Conservation (phyloP, 352 stramenopile species). For the Phytophthora podocarpi region DNA sequence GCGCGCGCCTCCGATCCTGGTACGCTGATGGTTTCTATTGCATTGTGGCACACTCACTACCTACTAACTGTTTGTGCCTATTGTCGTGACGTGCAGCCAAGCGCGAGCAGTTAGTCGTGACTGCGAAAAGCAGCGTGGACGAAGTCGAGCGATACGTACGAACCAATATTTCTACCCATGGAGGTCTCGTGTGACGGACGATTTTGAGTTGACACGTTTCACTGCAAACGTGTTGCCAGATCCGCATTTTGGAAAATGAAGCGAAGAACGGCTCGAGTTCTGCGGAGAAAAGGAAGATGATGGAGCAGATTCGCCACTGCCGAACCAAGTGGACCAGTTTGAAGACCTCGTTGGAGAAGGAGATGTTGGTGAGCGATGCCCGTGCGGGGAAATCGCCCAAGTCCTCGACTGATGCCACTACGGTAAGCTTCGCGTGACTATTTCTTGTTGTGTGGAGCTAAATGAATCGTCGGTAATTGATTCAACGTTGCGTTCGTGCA, state of each 20-base stretch:
- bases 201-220: slow-evolving; percentile 9
- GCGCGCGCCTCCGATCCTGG: slow-evolving; percentile 31
- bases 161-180: neutral
- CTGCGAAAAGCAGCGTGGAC: slow-evolving; percentile 51
- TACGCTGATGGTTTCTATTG: slow-evolving; percentile 8
- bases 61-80: neutral
- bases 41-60: neutral
- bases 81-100: slow-evolving; percentile 5
- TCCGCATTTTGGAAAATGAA: slow-evolving; percentile 72
- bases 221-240: slow-evolving; percentile 26
- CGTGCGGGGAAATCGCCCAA: slow-evolving; percentile 26
- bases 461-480: neutral
- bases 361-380: slow-evolving; percentile 55
- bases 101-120: slow-evolving; percentile 54
- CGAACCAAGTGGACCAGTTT: slow-evolving; percentile 51
- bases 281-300: slow-evolving; percentile 47
- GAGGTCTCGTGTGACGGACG: neutral
- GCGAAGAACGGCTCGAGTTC: slow-evolving; percentile 37
- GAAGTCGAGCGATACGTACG: slow-evolving; percentile 81
- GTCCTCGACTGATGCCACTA: slow-evolving; percentile 30
- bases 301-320: slow-evolving; percentile 53
- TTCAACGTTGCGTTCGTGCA: slow-evolving; percentile 8
- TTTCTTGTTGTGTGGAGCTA: neutral
- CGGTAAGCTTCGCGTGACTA: slow-evolving; percentile 6
- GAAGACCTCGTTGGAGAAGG: slow-evolving; percentile 63